phyloP scores from a whole-genome alignment of 768 basidiomycete genomes.

The Boletales sp. region DNA sequence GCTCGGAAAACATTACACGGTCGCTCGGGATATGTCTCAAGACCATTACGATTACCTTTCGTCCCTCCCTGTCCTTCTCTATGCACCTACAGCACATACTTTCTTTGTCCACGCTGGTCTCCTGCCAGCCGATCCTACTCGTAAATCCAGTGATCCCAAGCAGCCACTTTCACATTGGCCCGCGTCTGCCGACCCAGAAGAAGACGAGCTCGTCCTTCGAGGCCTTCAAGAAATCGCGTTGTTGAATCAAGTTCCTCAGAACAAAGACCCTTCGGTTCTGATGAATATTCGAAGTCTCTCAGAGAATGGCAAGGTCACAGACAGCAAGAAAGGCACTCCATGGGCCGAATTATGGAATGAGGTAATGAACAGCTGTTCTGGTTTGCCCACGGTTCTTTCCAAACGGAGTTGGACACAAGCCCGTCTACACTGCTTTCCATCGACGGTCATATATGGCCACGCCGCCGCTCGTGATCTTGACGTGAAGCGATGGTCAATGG shows the following conservation, averaged over 20 bases:
- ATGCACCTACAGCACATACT: conserved; percentile 71
- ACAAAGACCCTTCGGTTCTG: conserved; percentile 70
- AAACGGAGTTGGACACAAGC: conserved; percentile 9
- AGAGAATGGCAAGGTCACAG: conserved; percentile 34
- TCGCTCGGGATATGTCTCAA: conserved; percentile 65
- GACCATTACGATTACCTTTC: conserved; percentile 69
- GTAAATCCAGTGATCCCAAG: conserved; percentile 41
- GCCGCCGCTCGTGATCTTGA: conserved; percentile 77
- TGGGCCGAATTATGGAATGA: conserved; percentile 78
- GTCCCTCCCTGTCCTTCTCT: conserved; percentile 68
- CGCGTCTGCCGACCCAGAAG: conserved; percentile 22
- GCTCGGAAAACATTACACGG: conserved; percentile 70
- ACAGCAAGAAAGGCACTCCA: conserved; percentile 47
- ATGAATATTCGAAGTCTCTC: conserved; percentile 39
- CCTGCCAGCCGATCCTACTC: conserved; percentile 65
- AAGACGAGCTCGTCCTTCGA: conserved; percentile 36
- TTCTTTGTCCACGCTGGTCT: conserved; percentile 84
- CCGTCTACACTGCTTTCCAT: conserved; percentile 60
- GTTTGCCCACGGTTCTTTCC: conserved; percentile 19
- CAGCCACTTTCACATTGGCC: conserved; percentile 78
- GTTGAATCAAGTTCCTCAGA: conserved; percentile 69
- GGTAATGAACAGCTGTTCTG: conserved; percentile 56
- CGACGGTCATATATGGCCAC: conserved; percentile 86
- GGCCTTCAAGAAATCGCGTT: conserved; percentile 64
- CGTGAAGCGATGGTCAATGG: conserved; percentile 78